Evolutionary conservation across 306 rosid species (phyloP), one percentile per base, ranked within the genome.

Genomic region (Glycine soja): DNA sequence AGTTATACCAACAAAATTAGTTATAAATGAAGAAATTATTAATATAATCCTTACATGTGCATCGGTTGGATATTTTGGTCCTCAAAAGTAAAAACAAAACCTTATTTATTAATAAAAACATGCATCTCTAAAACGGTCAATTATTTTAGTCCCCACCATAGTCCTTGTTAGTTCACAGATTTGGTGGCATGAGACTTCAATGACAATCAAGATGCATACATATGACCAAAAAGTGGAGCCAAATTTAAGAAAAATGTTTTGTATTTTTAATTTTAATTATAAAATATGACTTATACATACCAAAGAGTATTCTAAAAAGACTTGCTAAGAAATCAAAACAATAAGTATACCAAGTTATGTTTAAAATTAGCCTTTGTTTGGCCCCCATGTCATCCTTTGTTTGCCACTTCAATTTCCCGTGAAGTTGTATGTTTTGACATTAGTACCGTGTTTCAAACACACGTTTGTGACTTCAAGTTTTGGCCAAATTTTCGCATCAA

Each of bases 291-390:
- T 34, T 4, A 34, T 34, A 3, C 38, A 34, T 34, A 34, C 38
- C 4, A 34, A 34, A 4, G 38, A 34, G 38, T 34, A 34, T 34
- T 34, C 38, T 34, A 34, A 34, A 42, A 45, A 32, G 10, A 11
- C 45, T 5, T 11, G 16, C 15, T 12, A 62, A 62, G 10, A 34
- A 32, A 12, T 32, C 45, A 62, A 30, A 61, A 32, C 45, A 61
- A 61, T 10, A 62, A 11, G 12, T 11, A 12, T 32, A 63, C 10
- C 50, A n/a, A 56, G 7, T 12, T 46, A 12, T n/a, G 24, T 48
- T 45, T 14, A 92, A 71, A 92, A 88, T 88, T 90, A 24, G 77
- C 70, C 78, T 81, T 87, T 40, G 75, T n/a, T n/a, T n/a, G n/a
- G n/a, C 81, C 70, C 85, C 86, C 36, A 63, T 74, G 30, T 59